Base-by-base conservation (phyloP, 345 rosid genomes). In the Corchorus olitorius region DNA sequence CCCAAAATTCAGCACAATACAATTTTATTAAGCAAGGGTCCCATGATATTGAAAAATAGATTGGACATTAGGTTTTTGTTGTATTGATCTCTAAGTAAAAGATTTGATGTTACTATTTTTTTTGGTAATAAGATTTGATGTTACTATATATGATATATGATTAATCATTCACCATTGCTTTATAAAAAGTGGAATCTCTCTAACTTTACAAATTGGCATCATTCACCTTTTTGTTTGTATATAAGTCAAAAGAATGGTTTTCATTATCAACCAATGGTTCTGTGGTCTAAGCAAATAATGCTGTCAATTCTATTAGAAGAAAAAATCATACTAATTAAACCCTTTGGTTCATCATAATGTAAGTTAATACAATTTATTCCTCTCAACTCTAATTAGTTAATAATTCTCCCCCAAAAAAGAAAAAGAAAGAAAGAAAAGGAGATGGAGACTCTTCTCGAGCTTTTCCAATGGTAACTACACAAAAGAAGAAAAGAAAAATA, bases 171-270 rank as follows among this genome's bases (percentile, higher is more conserved):
- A 60, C 43, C n/a, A 61, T 11, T 20, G 8, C 60, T 20, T 50
- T 50, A 33, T 49, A 15, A 50, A 27, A 69, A 50, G 73, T 50
- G 22, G 73, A 68, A 56, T 27, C 27, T 27, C 72, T 27, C 17
- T 49, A 3, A 12, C 72, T 68, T 68, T 69, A 50, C 59, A 69
- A 50, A 33, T 69, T 69, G 73, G 20, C 59, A 69, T 50, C 59
- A 49, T 50, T 69, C n/a, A 69, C 43, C 73, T 33, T 69, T 69
- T 69, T 69, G 59, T 69, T 50, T 68, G 20, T 22, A 33, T 68
- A 49, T 49, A 8, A 68, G 72, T 45, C 52, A 65, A 43, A 6
- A 65, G 70, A 65, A 45, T 65, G 53, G 11, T 19, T 4, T 53
- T 41, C 0, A 3, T 49, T 49, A 68, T 59, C 16, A 34, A 59